phyloP scores from a whole-genome alignment of 2,329 filamentous ascomycete species.

The Clarireedia homoeocarpa region DNA sequence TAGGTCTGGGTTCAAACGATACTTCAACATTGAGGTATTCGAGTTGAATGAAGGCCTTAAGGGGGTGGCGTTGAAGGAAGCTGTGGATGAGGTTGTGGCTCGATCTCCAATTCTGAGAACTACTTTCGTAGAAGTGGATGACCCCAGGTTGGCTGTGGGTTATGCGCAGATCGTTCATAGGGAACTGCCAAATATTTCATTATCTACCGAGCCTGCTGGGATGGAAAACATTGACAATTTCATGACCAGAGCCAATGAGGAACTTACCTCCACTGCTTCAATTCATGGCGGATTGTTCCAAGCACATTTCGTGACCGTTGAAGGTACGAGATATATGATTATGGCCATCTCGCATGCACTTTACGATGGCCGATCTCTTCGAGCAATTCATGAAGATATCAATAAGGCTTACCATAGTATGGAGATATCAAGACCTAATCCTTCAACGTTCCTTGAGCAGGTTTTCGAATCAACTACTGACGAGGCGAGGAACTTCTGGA shows the following conservation, averaged over 20 bases:
- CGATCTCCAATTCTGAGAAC: slow-evolving; percentile 68
- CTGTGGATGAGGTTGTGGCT: slow-evolving; percentile 54
- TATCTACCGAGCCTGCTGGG: background rate
- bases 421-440: slow-evolving; percentile 32
- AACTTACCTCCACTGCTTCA: slow-evolving; percentile 33
- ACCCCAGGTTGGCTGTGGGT: slow-evolving; percentile 44
- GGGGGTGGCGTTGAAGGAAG: slow-evolving; percentile 44
- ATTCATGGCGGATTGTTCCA: slow-evolving; percentile 38
- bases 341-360: slow-evolving; percentile 79
- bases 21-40: slow-evolving; percentile 80
- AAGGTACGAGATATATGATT: slow-evolving; percentile 37
- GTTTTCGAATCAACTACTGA: slow-evolving; percentile 31
- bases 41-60: slow-evolving; percentile 50
- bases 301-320: slow-evolving; percentile 35
- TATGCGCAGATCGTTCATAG: slow-evolving; percentile 48
- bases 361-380: slow-evolving; percentile 83
- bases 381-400: slow-evolving; percentile 65
- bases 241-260: slow-evolving; percentile 34
- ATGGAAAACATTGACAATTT: slow-evolving; percentile 25
- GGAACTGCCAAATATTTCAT: background rate
- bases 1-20: slow-evolving; percentile 62
- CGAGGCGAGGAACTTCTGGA: slow-evolving; percentile 60
- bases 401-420: slow-evolving; percentile 50
- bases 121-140: slow-evolving; percentile 58
- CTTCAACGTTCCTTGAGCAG: slow-evolving; percentile 46